phyloP scores from a whole-genome alignment of 768 basidiomycete species.

The Lentinula aciculospora region DNA sequence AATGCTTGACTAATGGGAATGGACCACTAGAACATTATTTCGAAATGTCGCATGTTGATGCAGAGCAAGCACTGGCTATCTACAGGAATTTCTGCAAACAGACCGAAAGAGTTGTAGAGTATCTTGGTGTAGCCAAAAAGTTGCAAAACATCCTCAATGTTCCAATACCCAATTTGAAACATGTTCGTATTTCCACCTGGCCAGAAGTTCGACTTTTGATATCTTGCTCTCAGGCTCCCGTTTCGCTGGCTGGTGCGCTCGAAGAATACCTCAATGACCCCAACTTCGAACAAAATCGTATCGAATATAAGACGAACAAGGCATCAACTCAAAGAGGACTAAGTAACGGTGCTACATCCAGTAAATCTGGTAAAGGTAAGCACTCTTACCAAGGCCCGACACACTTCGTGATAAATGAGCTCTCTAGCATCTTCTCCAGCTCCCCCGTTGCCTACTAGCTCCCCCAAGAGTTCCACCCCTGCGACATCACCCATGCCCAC shows the following conservation, averaged over 20 bases:
- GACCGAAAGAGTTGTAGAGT: constrained; percentile 90
- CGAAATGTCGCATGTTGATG: constrained; percentile 96
- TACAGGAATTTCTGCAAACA: constrained; percentile 95
- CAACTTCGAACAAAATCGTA: constrained; percentile 91
- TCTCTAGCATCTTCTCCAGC: constrained; percentile 11
- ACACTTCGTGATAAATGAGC: too few species aligned
- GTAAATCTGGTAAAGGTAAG: constrained; percentile 1
- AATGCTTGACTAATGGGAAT: constrained; percentile 21
- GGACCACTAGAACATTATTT: constrained; percentile 85
- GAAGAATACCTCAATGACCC: constrained; percentile 97
- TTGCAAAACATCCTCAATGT: constrained; percentile 91
- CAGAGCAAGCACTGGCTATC: constrained; percentile 73
- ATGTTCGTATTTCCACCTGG: constrained; percentile 41
- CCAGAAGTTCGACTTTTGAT: not conserved
- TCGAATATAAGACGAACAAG: constrained; percentile 87
- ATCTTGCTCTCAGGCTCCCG: constrained; percentile 62
- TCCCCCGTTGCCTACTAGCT: constrained; percentile 10
- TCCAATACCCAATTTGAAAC: constrained; percentile 89
- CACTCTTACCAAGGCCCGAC: not conserved
- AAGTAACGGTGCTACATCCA: constrained; percentile 12
- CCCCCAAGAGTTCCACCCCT: constrained; percentile 12
- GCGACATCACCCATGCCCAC: constrained; percentile 18
- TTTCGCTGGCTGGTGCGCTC: constrained; percentile 87
- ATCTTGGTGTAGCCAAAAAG: constrained; percentile 86
- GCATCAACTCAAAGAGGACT: constrained; percentile 45